Evolutionary conservation across 2,329 filamentous ascomycete genomes (phyloP), one percentile per base, ranked within the genome.

Genomic region (Aspergillus sp.): DNA sequence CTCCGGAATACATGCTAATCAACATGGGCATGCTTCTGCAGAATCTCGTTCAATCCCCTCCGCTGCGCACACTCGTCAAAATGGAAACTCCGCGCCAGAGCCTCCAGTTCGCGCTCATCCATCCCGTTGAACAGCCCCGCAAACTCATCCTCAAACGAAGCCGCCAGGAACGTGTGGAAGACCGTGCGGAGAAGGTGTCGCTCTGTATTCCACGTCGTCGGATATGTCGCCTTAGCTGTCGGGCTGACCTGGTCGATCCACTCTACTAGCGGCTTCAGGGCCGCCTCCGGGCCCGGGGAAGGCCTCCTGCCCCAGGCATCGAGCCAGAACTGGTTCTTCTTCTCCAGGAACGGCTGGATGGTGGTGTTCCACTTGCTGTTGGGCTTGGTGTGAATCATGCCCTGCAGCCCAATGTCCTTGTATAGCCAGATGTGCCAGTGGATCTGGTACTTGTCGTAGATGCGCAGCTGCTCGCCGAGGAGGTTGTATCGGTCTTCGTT

Each of bases 391-490:
- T 71, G 67, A 0, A 71, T 57, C 70, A 75, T 73, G 4, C 71
- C 72, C 48, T 74, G 70, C 27, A 69, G 62, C 0, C 71, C 69
- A 24, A 75, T 66, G 36, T 75, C 71, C 47, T 75, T 75, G 52
- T 73, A 75, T 0, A 72, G 52, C 71, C 72, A 75, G 45, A 79
- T 79, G 10, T 59, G 69, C 75, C 74, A 79, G 33, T 63, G 60
- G 22, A 71, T 69, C 30, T 63, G 51, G 36, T 69, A 52, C 49
- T 67, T 64, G 32, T 68, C 64, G 47, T 75, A 75, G 26, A 75
- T 67, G 8, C 53, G 50, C 17, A 75, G 50, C 44, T 71, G 68
- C 11, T 63, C 60, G 8, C 61, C 60, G 3, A 71, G 56, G 20
- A 72, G 53, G 16, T 61, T 57, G 43, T 68, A 68, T 3, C 68